A percentile compares a stretch with the other conserved stretches of the same genome.
These are phyloP conservation scores for Aquilaria sinensis DNA, from an alignment of 345 rosid species.

Conservation along the genomic window DNA sequence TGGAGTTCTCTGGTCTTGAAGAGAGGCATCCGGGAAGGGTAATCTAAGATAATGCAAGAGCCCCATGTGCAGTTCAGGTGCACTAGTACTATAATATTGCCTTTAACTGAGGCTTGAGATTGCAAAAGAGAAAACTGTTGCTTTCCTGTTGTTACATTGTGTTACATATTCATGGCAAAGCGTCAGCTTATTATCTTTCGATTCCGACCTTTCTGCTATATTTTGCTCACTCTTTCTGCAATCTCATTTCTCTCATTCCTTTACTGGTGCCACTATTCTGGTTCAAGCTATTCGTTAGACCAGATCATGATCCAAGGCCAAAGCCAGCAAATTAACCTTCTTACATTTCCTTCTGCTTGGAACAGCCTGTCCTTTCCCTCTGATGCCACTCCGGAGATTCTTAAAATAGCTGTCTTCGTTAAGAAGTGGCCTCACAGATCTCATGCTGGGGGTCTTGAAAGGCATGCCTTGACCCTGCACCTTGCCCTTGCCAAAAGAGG, in stretches of 20 bases:
- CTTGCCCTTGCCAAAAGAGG: conserved; percentile 77
- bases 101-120: no score
- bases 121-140: no score
- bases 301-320: conserved; percentile 18
- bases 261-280: conserved; percentile 39
- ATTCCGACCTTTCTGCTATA: conserved; percentile 46
- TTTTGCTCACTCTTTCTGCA: conserved; percentile 35
- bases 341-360: conserved; percentile 61
- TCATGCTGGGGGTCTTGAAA: conserved; percentile 82
- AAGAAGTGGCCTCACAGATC: conserved; percentile 89
- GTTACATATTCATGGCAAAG: conserved; percentile 38
- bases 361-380: conserved; percentile 52
- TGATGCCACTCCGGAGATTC: conserved; percentile 30
- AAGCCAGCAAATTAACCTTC: conserved; percentile 49
- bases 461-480: conserved; percentile 84
- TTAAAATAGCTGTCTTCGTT: conserved; percentile 77
- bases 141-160: background rate
- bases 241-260: conserved; percentile 53
- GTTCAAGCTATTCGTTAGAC: conserved; percentile 28
- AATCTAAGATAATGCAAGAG: no score
- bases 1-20: no score
- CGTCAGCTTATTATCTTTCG: conserved; percentile 31
- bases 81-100: no score
- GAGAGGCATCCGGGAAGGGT: no score
- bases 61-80: no score